Evolutionary conservation across 75 land plant species (phyloP), one percentile per base, ranked within the genome.

Genomic region (Sequoiadendron giganteum): DNA sequence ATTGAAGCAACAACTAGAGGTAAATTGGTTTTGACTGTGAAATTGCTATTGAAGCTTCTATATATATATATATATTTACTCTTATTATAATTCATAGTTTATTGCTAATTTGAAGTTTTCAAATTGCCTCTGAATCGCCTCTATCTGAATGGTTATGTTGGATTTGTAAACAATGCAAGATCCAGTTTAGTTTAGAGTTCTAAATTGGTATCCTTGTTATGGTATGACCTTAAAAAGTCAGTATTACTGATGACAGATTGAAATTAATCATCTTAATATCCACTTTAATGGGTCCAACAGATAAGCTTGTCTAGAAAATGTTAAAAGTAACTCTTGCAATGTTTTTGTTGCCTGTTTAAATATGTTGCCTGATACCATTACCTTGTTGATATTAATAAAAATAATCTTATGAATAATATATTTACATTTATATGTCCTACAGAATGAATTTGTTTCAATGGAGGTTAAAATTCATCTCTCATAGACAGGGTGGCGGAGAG

Each of bases 401-500:
- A 4, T 58, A 58, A 5, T 65, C n/a, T 65, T 65, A n/a, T 21
- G 25, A 65, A 65, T 21, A 65, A 25, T 21, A 65, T 25, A 21
- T 25, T 65, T 25, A 65, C 28, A 21, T 65, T 65, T 0, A 21
- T 65, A 25, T 2, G 7, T 65, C 70, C 8, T 65, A 65, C 8
- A 65, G 4, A 5, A 0, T 21, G 28, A 65, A 65, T 65, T 65
- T 65, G 70, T 21, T n/a, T 8, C 6, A 0, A 65, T 65, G 70
- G 6, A 65, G 70, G 28, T 65, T 25, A n/a, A n/a, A 25, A 65
- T 6, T 21, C n/a, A 65, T 65, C 70, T 65, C 28, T 25, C 70
- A 5, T 85, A 95, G 96, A 91, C 15, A 92, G 91, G 86, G 92
- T 94, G 28, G 84, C 94, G 87, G 96, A 95, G 14, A 94, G 93